Evolutionary conservation across 305 asterid genomes (phyloP).

Genomic region (Fraxinus latifolia): DNA sequence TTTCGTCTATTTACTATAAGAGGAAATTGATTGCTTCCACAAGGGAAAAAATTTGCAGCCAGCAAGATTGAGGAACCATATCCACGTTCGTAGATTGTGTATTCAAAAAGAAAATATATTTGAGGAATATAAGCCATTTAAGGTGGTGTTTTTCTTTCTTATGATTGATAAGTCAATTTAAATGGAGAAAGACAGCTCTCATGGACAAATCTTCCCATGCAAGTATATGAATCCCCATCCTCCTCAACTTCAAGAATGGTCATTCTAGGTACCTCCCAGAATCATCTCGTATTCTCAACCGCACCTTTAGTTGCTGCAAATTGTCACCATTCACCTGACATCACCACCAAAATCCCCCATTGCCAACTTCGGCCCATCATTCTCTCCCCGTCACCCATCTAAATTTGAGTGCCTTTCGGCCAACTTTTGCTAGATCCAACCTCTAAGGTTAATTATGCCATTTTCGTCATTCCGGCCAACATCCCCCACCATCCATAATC

Average conservation of each 20-base stretch:
- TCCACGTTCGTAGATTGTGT: neutral
- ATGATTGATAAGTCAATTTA: neutral
- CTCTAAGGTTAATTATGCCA: neutral
- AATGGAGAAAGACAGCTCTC: neutral
- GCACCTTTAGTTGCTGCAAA: neutral
- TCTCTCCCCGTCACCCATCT: neutral
- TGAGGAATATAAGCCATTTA: neutral
- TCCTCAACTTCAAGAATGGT: neutral
- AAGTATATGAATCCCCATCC: neutral
- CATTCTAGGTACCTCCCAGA: neutral
- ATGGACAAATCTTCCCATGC: neutral
- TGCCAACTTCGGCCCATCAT: neutral
- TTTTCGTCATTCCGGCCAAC: neutral
- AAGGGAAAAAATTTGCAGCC: constrained; percentile 1
- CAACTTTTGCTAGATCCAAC: neutral
- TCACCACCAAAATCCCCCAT: neutral
- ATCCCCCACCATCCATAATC: neutral
- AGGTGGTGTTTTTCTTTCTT: neutral
- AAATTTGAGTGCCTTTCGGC: neutral
- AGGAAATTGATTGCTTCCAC: neutral
- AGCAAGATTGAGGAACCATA: constrained; percentile 1
- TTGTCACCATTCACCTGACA: neutral
- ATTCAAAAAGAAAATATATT: neutral
- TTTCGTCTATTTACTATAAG: neutral
- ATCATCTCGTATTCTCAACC: neutral